Evolutionary conservation across 495 filamentous ascomycete genomes (phyloP).

Genomic region (Penicillium waksmanii): DNA sequence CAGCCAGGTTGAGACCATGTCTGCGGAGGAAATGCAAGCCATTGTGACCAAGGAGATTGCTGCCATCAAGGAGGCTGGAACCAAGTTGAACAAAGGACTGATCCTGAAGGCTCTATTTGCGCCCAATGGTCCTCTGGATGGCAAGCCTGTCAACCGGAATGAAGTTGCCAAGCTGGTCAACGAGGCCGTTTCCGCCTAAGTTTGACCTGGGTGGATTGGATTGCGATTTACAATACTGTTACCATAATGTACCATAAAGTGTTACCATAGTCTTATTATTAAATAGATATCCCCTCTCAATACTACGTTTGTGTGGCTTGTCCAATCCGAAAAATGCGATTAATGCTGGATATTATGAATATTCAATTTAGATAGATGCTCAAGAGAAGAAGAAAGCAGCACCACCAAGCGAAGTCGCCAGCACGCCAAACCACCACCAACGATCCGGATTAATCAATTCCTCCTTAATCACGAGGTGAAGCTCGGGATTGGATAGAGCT

Average conservation of each 20-base stretch:
- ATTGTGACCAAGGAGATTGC: conserved; percentile 49
- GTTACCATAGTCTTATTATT: conserved; percentile 24
- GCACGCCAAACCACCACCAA: conserved; percentile 73
- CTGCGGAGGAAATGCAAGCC: conserved; percentile 51
- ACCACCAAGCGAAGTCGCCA: conserved; percentile 65
- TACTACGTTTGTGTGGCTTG: too few relatives aligned
- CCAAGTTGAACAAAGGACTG: conserved; percentile 47
- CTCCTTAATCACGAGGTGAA: conserved; percentile 42
- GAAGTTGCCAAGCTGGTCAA: conserved; percentile 54
- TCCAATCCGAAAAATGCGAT: not conserved
- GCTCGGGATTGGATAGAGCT: conserved; percentile 16
- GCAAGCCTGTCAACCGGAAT: conserved; percentile 55
- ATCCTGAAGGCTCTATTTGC: conserved; percentile 54
- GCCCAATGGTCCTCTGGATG: conserved; percentile 51
- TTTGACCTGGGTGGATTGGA: conserved; percentile 10
- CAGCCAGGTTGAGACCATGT: conserved; percentile 52
- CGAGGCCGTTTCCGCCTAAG: conserved; percentile 34
- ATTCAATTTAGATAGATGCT: not conserved
- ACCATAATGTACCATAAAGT: too few relatives aligned
- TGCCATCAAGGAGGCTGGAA: conserved; percentile 44
- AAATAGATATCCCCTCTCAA: conserved; percentile 2
- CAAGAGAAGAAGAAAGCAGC: conserved; percentile 41
- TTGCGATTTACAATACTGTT: conserved; percentile 22
- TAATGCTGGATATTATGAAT: not conserved
- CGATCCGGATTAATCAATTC: conserved; percentile 58